Percentiles rank a stretch among this genome's conserved stretches.
phyloP scores from a whole-genome alignment of 768 basidiomycete species.

The Antrodiella citrinella region DNA sequence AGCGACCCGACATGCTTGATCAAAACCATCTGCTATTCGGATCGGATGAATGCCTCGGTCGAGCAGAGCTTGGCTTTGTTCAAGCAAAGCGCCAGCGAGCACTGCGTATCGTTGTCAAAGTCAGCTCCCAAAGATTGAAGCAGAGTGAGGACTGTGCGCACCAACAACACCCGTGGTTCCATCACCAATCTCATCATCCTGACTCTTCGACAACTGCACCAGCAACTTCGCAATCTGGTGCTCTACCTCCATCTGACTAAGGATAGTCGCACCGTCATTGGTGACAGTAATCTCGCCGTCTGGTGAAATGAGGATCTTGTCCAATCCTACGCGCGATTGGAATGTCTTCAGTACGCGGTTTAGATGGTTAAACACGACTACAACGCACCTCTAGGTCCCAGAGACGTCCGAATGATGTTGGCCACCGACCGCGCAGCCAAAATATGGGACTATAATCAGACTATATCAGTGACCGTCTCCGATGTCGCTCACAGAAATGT shows the following conservation, averaged over 20 bases:
- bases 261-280: constrained; percentile 97
- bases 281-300: constrained; percentile 99
- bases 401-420: constrained; percentile 90
- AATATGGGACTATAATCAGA: constrained; percentile 68
- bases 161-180: constrained; percentile 99
- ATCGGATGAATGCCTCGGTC: constrained; percentile 99
- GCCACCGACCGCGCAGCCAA: constrained; percentile 90
- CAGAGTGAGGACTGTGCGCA: constrained; percentile 32
- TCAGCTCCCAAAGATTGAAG: not conserved
- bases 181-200: constrained; percentile 99
- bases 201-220: constrained; percentile 93
- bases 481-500: not conserved
- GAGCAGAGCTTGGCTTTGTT: constrained; percentile 92
- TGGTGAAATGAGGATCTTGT: constrained; percentile 90
- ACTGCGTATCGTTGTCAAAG: constrained; percentile 39
- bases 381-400: constrained; percentile 79
- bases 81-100: constrained; percentile 93
- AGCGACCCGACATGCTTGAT: constrained; percentile 86
- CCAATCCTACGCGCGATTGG: constrained; percentile 52
- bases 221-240: constrained; percentile 98
- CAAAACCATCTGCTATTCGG: constrained; percentile 97
- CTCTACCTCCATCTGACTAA: constrained; percentile 98
- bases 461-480: constrained; percentile 1
- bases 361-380: too few species aligned
- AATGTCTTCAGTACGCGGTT: too few species aligned